Base-by-base conservation (phyloP, 2,329 filamentous ascomycete species). In the Diplodia seriata region DNA sequence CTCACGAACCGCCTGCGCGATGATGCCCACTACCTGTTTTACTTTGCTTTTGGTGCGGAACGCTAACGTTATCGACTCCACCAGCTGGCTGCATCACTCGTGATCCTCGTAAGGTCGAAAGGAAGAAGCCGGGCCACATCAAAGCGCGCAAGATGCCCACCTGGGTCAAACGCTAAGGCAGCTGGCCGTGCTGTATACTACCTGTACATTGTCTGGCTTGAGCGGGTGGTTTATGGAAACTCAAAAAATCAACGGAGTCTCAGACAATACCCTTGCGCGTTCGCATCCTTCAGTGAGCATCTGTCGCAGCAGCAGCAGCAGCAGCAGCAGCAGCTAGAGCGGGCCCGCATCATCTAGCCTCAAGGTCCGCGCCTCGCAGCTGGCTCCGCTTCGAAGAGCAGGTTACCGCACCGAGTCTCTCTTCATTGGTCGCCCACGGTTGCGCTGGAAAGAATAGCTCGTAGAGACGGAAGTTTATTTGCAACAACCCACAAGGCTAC, bases 121-220 rank as follows among this genome's bases (percentile, higher is more conserved):
- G 95, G 80, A 99, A 99, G 90, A 98, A 99, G 87, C 88, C 93
- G 68, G 96, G 95, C 73, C 92, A 93, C 76, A 81, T 97, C 83
- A 99, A 99, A 87, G 94, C 95, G 68, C 91, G 95, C 82, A 99
- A 99, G 89, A 96, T 91, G 89, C 94, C 94, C 69, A 87, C 95
- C 75, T 99, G 96, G 95, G 94, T 98, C 86, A 98, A 97, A 89
- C 85, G 88, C 79, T 90, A 72, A 77, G 69, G 70, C 43, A 23
- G 38, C 47, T 43, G 54, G 29, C 20, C 26, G n/a, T 67, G 57
- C 26, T 51, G 65, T 40, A 67, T 61, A 51, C 54, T 61, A 50
- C 29, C 47, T 66, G 63, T 61, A 51, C 65, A 67, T 50, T 53
- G 54, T 67, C 54, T 49, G 54, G 55, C 23, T 59, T 38, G 43